Base-by-base conservation (phyloP, 352 stramenopile species). In the Pythium aphanidermatum region DNA sequence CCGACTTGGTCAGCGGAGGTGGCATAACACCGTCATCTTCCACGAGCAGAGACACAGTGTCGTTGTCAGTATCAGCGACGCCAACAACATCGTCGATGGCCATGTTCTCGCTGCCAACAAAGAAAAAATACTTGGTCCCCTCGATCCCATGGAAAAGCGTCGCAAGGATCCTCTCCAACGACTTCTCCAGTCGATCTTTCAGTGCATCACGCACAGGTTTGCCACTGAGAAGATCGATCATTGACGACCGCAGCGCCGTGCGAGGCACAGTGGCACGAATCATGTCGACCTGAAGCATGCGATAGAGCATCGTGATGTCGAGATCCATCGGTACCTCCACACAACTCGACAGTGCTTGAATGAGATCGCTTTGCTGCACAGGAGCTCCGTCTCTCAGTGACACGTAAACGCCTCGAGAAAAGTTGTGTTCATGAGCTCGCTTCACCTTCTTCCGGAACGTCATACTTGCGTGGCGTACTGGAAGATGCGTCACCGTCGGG, bases 301-400 rank as follows among this genome's bases (percentile, higher is more conserved):
- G 71, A 60, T 92, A 87, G 21, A 95, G 50, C n/a, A 92, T 40
- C 30, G 83, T 92, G 26, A 95, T 89, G 45, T 95, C 83, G 31
- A 95, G 47, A 63, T 95, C 83, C 31, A 93, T 56, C 10, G 83
- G 78, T 8, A 95, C 65, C 60, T 92, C 76, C 21, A 91, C 65
- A 48, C 83, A 95, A 42, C 79, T 93, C 20, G 79, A 92, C 12
- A 95, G 58, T 9, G 83, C 83, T 51, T 93, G 83, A 16, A 92
- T 68, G 53, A 95, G 65, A 63, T 95, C 83, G 31, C 74, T 92
- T 38, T 88, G 81, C 39, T 95, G 73, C 0, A 95, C 70, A 6
- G 65, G 41, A n/a, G 67, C 70, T 19, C 74, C 76, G 58, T 90
- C 76, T 21, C 83, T 73, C 13, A 95, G 48, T 8, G 82, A 69